These are phyloP conservation scores for Lentinus brumalis DNA, from an alignment of 768 basidiomycete species.

Conservation along the genomic window DNA sequence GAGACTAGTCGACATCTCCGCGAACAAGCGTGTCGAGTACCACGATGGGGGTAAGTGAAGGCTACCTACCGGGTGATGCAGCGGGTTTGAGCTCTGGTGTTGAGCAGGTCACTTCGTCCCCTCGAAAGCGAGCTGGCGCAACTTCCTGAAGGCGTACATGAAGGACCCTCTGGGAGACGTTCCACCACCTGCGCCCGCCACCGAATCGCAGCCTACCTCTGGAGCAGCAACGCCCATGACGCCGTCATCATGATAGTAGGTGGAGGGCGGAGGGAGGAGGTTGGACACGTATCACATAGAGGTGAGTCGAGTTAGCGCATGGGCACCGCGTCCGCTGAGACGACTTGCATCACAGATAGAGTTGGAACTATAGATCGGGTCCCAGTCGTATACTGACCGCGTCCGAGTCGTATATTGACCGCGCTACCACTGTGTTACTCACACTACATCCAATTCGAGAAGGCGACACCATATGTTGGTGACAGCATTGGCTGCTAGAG, in stretches of 20 bases:
- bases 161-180: conserved; percentile 49
- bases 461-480: too few relatives aligned
- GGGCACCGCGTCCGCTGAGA: too few relatives aligned
- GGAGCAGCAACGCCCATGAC: conserved; percentile 49
- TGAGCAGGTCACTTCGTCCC: conserved; percentile 80
- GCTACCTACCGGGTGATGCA: background rate
- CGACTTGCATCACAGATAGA: too few relatives aligned
- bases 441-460: too few relatives aligned
- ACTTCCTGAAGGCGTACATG: conserved; percentile 72
- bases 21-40: conserved; percentile 63
- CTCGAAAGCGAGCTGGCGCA: conserved; percentile 72
- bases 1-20: conserved; percentile 54
- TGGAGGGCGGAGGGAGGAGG: too few relatives aligned
- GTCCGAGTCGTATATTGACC: too few relatives aligned
- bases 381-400: too few relatives aligned
- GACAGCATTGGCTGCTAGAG: too few relatives aligned
- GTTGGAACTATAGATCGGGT: too few relatives aligned
- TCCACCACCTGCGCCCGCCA: conserved; percentile 42
- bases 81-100: background rate
- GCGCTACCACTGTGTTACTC: too few relatives aligned
- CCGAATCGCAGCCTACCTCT: conserved; percentile 42
- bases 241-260: background rate
- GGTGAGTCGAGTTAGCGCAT: too few relatives aligned
- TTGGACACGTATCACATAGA: too few relatives aligned
- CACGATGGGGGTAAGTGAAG: conserved; percentile 73